phyloP scores from a whole-genome alignment of 768 basidiomycete species.

The Leucosporidium scottii region DNA sequence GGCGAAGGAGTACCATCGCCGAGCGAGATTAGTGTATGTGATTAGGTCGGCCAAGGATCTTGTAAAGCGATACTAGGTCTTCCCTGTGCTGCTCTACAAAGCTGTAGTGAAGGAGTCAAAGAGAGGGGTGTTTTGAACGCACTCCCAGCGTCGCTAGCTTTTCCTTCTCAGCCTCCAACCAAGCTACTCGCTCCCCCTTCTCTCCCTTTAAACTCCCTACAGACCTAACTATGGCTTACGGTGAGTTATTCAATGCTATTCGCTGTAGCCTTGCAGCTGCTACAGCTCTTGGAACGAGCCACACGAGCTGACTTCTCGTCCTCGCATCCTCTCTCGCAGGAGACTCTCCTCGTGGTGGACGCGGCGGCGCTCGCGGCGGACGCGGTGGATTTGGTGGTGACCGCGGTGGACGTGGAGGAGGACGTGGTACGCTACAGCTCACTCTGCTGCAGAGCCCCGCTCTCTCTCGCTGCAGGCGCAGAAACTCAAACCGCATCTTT shows the following conservation, averaged over 20 bases:
- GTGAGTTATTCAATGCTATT: too few species aligned
- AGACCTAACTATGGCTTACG: background rate
- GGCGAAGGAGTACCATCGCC: too few species aligned
- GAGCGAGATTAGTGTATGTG: too few species aligned
- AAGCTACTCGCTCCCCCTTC: background rate
- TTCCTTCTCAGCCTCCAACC: background rate
- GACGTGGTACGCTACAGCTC: background rate
- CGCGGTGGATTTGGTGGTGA: background rate
- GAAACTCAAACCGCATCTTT: background rate
- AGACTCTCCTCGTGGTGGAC: background rate
- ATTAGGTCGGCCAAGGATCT: too few species aligned
- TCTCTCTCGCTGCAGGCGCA: background rate
- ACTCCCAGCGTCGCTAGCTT: background rate
- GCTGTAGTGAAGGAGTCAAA: too few species aligned
- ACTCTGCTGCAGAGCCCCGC: background rate
- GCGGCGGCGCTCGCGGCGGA: background rate
- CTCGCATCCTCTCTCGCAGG: background rate
- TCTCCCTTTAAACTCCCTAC: background rate
- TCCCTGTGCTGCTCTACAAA: too few species aligned
- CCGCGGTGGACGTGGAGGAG: slow-evolving; percentile 6
- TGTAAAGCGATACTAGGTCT: too few species aligned
- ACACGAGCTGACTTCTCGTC: too few species aligned
- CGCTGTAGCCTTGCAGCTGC: too few species aligned
- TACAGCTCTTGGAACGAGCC: too few species aligned
- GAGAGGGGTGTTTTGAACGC: too few species aligned